These are phyloP conservation scores for Yamadazyma pseudoaaseri DNA, from an alignment of 1,139 yeast genomes.

Conservation along the genomic window DNA sequence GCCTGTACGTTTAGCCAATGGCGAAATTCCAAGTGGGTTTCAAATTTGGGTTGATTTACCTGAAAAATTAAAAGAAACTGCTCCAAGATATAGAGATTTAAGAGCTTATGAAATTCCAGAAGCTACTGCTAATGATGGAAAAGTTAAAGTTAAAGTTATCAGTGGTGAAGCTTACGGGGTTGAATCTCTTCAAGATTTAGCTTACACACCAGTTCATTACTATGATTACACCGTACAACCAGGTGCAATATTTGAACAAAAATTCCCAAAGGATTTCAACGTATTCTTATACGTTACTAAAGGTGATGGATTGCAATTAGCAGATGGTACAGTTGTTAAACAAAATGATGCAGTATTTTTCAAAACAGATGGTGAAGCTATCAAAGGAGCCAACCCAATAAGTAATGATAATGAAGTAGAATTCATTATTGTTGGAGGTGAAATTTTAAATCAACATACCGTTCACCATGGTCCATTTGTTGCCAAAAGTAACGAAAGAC, in stretches of 20 bases:
- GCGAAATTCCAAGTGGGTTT: conserved; percentile 63
- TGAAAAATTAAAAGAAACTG: conserved; percentile 58
- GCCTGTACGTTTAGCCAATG: conserved; percentile 67
- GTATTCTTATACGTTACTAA: conserved; percentile 68
- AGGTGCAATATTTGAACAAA: conserved; percentile 66
- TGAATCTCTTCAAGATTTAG: conserved; percentile 70
- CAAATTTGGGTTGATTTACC: conserved; percentile 95
- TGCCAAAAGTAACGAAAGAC: conserved; percentile 60
- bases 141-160: conserved; percentile 68
- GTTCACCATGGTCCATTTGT: conserved; percentile 93
- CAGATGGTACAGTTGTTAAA: conserved; percentile 38
- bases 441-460: conserved; percentile 70
- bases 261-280: conserved; percentile 62
- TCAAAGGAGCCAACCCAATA: conserved; percentile 50
- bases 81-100: conserved; percentile 82
- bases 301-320: conserved; percentile 56
- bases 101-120: conserved; percentile 68
- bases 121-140: conserved; percentile 62
- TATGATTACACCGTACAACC: conserved; percentile 67
- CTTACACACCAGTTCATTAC: conserved; percentile 81
- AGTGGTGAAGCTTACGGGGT: conserved; percentile 78
- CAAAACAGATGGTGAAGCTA: conserved; percentile 59
- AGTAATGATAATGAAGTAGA: conserved; percentile 36
- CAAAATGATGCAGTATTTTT: conserved; percentile 61
- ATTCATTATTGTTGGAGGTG: conserved; percentile 75